Evolutionary conservation across 2,329 filamentous ascomycete species (phyloP), one percentile per base, ranked within the genome.

Genomic region (Aspergillus arachidicola): DNA sequence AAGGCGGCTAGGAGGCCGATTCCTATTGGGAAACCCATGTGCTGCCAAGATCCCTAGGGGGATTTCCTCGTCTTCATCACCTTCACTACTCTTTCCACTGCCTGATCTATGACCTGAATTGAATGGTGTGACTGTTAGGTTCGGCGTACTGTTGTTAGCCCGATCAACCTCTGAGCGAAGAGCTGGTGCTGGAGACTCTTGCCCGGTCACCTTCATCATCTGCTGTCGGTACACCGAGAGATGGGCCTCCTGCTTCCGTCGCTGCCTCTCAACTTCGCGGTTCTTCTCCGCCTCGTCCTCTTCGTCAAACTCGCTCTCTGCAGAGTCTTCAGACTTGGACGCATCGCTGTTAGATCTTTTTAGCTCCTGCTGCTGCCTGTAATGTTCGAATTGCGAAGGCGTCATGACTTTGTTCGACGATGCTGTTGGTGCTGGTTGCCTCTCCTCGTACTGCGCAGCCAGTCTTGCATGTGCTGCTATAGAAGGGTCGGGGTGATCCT

Each of bases 191-290:
- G 83, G 77, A 5, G 84, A 76, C 26, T 87, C 80, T 69, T 94
- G 92, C 55, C 93, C 93, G 0, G 93, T 96, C 34, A 95, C 91
- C 79, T 96, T 96, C 91, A 94, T 96, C 93, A 96, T 97, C 78
- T 95, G 91, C 76, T 97, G 93, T 62, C 93, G 87, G 76, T 96
- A 96, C 1, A 96, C 90, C 1, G 92, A 86, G 83, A 97, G 89
- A 75, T 95, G 92, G 14, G 93, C 93, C 77, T 96, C 92, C 75
- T 97, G 93, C 82, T 94, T 95, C 71, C 89, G 87, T 66, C 93
- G 85, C 75, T 95, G 92, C 75, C 89, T 91, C 21, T 90, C 87
- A 54, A 90, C 84, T 73, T 91, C 85, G 73, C 85, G 90, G 32
- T 88, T 87, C 72, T 91, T 92, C 72, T 96, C 92, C 0, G 85